phyloP scores from a whole-genome alignment of 2,329 filamentous ascomycete genomes.

The Colletotrichum sp. region DNA sequence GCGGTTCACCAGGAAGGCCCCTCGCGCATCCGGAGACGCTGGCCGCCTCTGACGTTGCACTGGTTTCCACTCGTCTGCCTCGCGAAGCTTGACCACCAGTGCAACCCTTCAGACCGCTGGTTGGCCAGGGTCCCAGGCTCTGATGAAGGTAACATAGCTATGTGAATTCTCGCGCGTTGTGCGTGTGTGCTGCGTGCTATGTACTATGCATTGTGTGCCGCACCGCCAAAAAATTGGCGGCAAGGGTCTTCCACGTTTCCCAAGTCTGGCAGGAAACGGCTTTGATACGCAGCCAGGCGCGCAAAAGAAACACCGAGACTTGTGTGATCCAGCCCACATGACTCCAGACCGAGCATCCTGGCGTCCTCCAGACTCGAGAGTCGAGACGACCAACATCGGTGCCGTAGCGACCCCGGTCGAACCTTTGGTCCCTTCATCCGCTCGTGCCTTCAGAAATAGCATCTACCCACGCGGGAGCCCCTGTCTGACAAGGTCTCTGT shows the following conservation, averaged over 20 bases:
- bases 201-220: neutral
- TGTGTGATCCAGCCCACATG: neutral
- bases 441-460: conserved; percentile 14
- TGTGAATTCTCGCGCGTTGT: neutral
- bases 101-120: conserved; percentile 14
- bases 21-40: conserved; percentile 20
- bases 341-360: neutral
- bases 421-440: conserved; percentile 18
- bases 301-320: neutral
- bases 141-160: neutral
- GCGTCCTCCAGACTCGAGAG: neutral
- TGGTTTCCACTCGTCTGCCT: conserved; percentile 9
- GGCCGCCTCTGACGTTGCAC: conserved; percentile 19
- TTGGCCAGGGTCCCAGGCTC: neutral
- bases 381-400: neutral
- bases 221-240: neutral
- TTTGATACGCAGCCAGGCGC: conserved; percentile 1
- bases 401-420: conserved; percentile 11
- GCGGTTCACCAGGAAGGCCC: conserved; percentile 18
- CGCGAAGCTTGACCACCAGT: conserved; percentile 7
- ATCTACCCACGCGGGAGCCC: conserved; percentile 11
- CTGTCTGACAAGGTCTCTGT: neutral
- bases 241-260: conserved; percentile 3
- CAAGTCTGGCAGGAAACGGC: conserved; percentile 15
- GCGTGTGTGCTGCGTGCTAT: neutral